Evolutionary conservation across 176 grass and related monocot genomes (phyloP), one percentile per base, ranked within the genome.

Genomic region (Coix lacrymajobi): DNA sequence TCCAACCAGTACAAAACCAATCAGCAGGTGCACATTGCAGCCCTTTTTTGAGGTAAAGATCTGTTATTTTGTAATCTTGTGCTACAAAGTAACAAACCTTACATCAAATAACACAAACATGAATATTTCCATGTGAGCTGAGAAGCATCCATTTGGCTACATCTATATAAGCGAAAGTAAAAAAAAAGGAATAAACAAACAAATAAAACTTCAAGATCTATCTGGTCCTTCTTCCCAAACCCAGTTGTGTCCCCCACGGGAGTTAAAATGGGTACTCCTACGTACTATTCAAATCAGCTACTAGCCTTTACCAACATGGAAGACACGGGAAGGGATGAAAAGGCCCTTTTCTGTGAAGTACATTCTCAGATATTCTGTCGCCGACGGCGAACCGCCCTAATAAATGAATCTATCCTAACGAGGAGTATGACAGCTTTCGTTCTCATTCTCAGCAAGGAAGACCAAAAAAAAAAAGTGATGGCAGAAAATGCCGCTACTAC

Each of bases 271-370:
- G 19, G 6, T 65, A n/a, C n/a, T n/a, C n/a, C n/a, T n/a, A 72
- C 77, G 73, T 78, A 83, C 74, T 44, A 44, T 52, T 40, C 41
- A 43, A 41, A 62, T 65, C 51, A 30, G 58, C 26, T 24, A 67
- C 11, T 33, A 51, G 46, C 51, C 44, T 56, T 85, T 0, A 37
- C 15, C 34, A 82, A 66, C 31, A 73, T 16, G 22, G 3, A 80
- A 37, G 22, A 82, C 32, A 82, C 37, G n/a, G 29, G 41, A 71
- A 77, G 63, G 24, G 25, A 61, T 39, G 17, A 71, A 56, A 77
- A 52, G 12, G 19, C 8, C 26, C 4, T 68, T 75, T 76, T 24
- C 28, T 48, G 25, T 75, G 22, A 52, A 62, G 69, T 63, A 81
- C 16, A 34, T 5, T 45, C 63, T 13, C 60, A 68, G 45, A 62